Evolutionary conservation across 2,329 filamentous ascomycete species (phyloP), one percentile per base, ranked within the genome.

Genomic region (Cladosporium sphaerospermum): DNA sequence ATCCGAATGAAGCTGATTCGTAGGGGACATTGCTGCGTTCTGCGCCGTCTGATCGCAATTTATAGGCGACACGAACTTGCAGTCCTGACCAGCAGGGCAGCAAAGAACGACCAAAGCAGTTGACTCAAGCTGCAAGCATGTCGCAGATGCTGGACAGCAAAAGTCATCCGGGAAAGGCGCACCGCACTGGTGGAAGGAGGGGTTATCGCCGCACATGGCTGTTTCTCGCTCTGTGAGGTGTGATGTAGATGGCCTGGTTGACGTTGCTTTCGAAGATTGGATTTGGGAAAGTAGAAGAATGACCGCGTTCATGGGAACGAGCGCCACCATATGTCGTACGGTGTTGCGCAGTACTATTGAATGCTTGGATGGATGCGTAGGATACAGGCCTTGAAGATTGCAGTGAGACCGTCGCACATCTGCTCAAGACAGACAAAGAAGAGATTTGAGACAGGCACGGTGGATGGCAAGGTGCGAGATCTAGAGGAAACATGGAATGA

Each of bases 81-180:
- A 91, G 61, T 75, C 73, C 34, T 61, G 62, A 34, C 76, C 79
- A 1, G 67, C 58, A 1, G 86, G 86, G 64, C 87, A 91, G 73
- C 87, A 91, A 45, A 90, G 72, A 11, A 84, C 76, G 0, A 85
- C 87, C 5, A 84, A 75, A 0, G 85, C 83, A 9, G 84, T 84
- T 43, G 67, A 68, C 62, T 74, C 72, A 44, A 90, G 76, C 1
- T 76, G 62, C 39, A 81, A 72, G 69, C 87, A 91, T 2, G 65
- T 75, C 6, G 75, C 71, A 14, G 66, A 69, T 28, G 69, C 56
- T 3, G 77, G 69, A 64, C 87, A 91, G 73, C 86, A 89, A 66
- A 90, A 88, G 65, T 78, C 75, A 48, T 72, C 73, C 1, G 85
- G 84, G 18, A 88, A 74, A 31, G 71, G 73, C 28, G 70, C 56